Percentiles rank a stretch among this genome's conserved stretches.
These are phyloP conservation scores for Mycena vulgaris DNA, from an alignment of 768 basidiomycete genomes.

Conservation along the genomic window DNA sequence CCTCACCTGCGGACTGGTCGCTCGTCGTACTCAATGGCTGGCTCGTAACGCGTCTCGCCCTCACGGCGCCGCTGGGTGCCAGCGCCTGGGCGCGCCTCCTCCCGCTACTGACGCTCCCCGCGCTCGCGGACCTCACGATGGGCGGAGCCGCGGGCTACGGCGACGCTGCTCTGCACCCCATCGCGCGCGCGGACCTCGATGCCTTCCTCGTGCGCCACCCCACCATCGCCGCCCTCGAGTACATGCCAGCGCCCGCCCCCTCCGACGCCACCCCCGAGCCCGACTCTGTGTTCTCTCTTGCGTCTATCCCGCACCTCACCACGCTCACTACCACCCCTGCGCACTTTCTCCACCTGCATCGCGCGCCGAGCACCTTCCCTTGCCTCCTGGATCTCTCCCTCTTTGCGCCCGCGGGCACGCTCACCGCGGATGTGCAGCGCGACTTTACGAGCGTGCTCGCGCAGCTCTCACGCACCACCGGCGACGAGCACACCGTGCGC, in stretches of 20 bases:
- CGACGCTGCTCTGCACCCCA: not conserved
- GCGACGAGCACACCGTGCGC: too few species aligned
- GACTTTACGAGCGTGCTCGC: too few species aligned
- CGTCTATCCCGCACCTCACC: not conserved
- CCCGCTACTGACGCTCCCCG: not conserved
- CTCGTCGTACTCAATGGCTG: slow-evolving; percentile 12
- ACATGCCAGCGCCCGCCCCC: slow-evolving; percentile 6
- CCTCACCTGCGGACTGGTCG: not conserved
- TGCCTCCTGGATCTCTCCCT: slow-evolving; percentile 1
- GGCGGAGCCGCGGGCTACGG: too few species aligned
- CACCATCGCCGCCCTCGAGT: slow-evolving; percentile 18
- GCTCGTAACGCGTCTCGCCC: not conserved
- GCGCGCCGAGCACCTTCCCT: not conserved
- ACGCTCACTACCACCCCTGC: slow-evolving; percentile 26
- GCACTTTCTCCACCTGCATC: slow-evolving; percentile 23
- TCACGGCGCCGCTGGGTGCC: not conserved
- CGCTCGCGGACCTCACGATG: slow-evolving; percentile 10
- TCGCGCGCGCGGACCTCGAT: slow-evolving; percentile 9
- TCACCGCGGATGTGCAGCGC: too few species aligned
- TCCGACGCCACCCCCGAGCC: too few species aligned
- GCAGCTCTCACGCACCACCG: too few species aligned
- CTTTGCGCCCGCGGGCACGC: too few species aligned
- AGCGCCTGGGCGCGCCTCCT: slow-evolving; percentile 13
- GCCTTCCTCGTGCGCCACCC: slow-evolving; percentile 26
- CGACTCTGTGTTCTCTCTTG: not conserved